Evolutionary conservation across 2,329 filamentous ascomycete genomes (phyloP), one percentile per base, ranked within the genome.

Genomic region (Alternaria conjuncta): DNA sequence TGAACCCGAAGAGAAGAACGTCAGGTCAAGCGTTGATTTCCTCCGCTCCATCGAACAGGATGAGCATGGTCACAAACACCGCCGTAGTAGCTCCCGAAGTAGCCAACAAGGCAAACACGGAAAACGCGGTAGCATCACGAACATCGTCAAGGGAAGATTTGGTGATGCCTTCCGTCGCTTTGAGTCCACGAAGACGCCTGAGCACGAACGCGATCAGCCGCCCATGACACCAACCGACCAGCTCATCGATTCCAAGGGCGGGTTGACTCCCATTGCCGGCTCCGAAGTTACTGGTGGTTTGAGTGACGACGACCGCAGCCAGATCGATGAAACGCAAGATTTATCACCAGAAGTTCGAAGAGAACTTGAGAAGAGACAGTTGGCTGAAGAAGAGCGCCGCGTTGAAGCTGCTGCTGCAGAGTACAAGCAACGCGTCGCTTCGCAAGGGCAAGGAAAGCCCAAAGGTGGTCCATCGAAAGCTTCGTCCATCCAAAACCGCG

Each of bases 151-250:
- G 6, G 92, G 94, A 23, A 93, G 91, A 71, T 97, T 98, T 78
- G 93, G 94, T 1, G 94, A 97, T 73, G 94, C 95, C 4, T 97
- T 98, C 82, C 93, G 95, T 75, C 88, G 92, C 6, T 98, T 98
- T 71, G 96, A 99, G 78, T 85, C 84, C 11, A 63, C 60, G 13
- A 72, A 68, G 58, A 71, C 63, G 18, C 62, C 65, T 30, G 75
- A 78, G 21, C 68, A 72, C 26, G 75, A 74, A 30, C 75, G 70
- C 23, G 64, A 71, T 15, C 69, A 77, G 44, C 69, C 74, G 21
- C 67, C 75, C 11, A 50, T 73, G 51, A 73, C 75, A 20, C 72
- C 75, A 4, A 74, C 69, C 18, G 72, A 77, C 45, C 68, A 66
- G 12, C 53, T 68, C 10, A 64, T 72, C 25, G 71, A 75, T 51